phyloP scores from a whole-genome alignment of 805 yeast genomes.

The Wickerhamiella nectarea region DNA sequence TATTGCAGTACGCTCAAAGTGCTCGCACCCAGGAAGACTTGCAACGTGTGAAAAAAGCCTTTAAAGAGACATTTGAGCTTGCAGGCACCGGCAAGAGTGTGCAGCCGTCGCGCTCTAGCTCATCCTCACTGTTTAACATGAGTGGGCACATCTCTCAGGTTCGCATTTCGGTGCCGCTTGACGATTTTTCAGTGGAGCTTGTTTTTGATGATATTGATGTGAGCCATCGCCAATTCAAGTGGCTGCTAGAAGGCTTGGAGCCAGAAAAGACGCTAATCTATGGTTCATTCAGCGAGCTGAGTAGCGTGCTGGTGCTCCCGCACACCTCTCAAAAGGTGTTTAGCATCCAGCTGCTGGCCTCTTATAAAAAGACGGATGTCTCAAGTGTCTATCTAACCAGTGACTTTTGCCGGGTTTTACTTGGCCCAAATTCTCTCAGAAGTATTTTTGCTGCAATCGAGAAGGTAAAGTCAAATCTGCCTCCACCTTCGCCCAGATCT shows the following conservation, averaged over 20 bases:
- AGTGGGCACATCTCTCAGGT: neutral
- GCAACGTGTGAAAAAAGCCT: neutral
- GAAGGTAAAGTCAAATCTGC: slow-evolving; percentile 2
- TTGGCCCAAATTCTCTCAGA: slow-evolving; percentile 6
- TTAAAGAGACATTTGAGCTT: neutral
- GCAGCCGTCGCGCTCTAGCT: too few species aligned
- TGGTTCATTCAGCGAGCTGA: slow-evolving; percentile 2
- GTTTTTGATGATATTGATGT: neutral
- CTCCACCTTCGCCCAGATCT: neutral
- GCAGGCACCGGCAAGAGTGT: neutral
- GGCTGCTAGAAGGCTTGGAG: neutral
- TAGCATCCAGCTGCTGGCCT: slow-evolving; percentile 7
- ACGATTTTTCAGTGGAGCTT: slow-evolving; percentile 2
- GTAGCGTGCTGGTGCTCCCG: neutral
- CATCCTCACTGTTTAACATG: neutral
- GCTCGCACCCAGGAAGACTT: neutral
- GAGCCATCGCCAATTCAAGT: slow-evolving; percentile 1
- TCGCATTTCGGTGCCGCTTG: slow-evolving; percentile 6
- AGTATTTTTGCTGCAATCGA: slow-evolving; percentile 10
- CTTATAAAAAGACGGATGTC: neutral
- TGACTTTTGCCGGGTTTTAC: slow-evolving; percentile 3
- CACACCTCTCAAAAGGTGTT: neutral
- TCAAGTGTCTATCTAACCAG: slow-evolving; percentile 10
- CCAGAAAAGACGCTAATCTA: neutral
- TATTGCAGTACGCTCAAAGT: slow-evolving; percentile 1